These are phyloP conservation scores for Daedaleopsis sinensis DNA, from an alignment of 768 basidiomycete species.

Conservation along the genomic window DNA sequence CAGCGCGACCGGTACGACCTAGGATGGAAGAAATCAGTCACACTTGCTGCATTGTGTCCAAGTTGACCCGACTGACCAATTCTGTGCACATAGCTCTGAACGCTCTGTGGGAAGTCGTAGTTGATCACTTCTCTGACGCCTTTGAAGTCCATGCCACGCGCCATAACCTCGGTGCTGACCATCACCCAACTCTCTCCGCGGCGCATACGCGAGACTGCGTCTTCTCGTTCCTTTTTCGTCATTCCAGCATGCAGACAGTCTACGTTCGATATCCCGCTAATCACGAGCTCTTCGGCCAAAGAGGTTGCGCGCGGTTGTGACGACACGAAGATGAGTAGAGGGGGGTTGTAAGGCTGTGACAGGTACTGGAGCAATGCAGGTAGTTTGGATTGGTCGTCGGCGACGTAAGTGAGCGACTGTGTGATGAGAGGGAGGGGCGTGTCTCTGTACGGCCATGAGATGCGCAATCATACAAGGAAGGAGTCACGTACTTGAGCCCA, in stretches of 20 bases:
- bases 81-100: slow-evolving; percentile 95
- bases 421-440: slow-evolving; percentile 90
- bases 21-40: background rate
- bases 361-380: slow-evolving; percentile 85
- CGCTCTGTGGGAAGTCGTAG: slow-evolving; percentile 94
- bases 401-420: slow-evolving; percentile 89
- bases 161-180: slow-evolving; percentile 97
- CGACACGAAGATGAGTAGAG: slow-evolving; percentile 89
- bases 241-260: slow-evolving; percentile 92
- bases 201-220: slow-evolving; percentile 83
- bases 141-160: slow-evolving; percentile 97
- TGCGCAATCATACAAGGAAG: background rate
- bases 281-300: slow-evolving; percentile 76
- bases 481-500: slow-evolving; percentile 78
- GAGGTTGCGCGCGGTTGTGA: slow-evolving; percentile 85
- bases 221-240: slow-evolving; percentile 85
- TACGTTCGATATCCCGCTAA: slow-evolving; percentile 79
- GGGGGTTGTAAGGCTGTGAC: slow-evolving; percentile 83
- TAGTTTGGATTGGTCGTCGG: slow-evolving; percentile 92
- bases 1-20: slow-evolving; percentile 96
- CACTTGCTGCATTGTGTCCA: background rate
- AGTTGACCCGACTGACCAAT: slow-evolving; percentile 59
- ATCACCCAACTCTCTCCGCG: slow-evolving; percentile 92
- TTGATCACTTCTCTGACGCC: slow-evolving; percentile 94
- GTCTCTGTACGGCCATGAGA: slow-evolving; percentile 57